Evolutionary conservation across 805 yeast genomes (phyloP), one percentile per base, ranked within the genome.

Genomic region (Cyberlindnera galapagoensis): DNA sequence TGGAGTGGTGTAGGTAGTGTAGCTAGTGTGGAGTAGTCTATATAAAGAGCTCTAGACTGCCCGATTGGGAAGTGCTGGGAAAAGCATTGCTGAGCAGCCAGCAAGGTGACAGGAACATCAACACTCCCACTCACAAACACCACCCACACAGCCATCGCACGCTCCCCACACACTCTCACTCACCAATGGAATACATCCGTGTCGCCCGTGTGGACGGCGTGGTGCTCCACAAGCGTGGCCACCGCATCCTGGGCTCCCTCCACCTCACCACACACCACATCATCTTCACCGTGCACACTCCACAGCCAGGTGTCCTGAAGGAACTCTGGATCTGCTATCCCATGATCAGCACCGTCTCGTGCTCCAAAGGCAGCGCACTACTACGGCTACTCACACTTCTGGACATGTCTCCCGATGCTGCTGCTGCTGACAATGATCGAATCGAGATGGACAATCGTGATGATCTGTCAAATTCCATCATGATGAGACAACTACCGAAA

Each of bases 321-420:
- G 97, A 92, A 54, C 72, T 85, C 19, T 92, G 97, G 98, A 69
- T 86, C 19, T 81, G 94, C 38, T 90, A 86, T 56, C 96, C 97
- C 1, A 73, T 87, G 41, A 76, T 88, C 28, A 74, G 80, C 2
- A 71, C 41, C 8, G 46, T 38, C 5, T 12, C 35, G 10, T 70
- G 44, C 74, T 53, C 61, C 71, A 39, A 56, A 71, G 88, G 41
- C 55, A 80, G 33, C 61, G 76, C 42, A 1, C 47, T 55, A 31
- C 41, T 54, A 30, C 48, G 46, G 27, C 41, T 48, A 32, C 43
- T 43, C 19, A 32, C 13, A 13, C 13, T 21, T 15, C 5, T 18
- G 11, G 21, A 30, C n/a, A n/a, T n/a, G n/a, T n/a, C n/a, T n/a
- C n/a, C n/a, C n/a, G n/a, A n/a, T n/a, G n/a, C n/a, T n/a, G n/a